Conservation (phyloP, 805 yeast species). For the Starmerella cellae region DNA sequence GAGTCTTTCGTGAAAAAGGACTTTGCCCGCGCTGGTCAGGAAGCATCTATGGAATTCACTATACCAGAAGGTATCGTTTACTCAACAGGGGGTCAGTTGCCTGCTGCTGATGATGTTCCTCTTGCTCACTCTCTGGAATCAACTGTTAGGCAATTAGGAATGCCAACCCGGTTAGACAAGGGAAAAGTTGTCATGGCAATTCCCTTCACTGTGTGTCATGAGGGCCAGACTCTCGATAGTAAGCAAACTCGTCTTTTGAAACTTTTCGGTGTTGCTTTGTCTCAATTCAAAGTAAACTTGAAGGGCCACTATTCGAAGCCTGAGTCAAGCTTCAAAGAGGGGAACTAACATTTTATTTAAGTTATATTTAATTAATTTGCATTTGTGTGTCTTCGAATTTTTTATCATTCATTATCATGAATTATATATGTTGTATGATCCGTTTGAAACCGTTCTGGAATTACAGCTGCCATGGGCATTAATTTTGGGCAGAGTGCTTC, state of each 20-base stretch:
- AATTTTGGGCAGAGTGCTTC: too few relatives aligned
- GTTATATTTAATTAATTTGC: neutral
- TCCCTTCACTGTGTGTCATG: slow-evolving; percentile 65
- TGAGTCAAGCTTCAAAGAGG: slow-evolving; percentile 24
- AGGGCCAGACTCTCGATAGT: slow-evolving; percentile 73
- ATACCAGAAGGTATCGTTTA: slow-evolving; percentile 85
- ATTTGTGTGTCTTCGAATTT: too few relatives aligned
- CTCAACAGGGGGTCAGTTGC: slow-evolving; percentile 88
- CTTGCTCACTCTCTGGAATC: slow-evolving; percentile 93
- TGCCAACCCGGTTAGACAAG: slow-evolving; percentile 78
- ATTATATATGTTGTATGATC: too few relatives aligned
- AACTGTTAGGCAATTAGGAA: slow-evolving; percentile 74
- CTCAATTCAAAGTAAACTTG: slow-evolving; percentile 73
- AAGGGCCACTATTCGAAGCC: slow-evolving; percentile 56
- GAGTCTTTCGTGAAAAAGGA: slow-evolving; percentile 64
- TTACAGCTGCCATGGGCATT: too few relatives aligned
- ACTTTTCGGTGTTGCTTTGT: slow-evolving; percentile 89
- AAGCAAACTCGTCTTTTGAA: slow-evolving; percentile 84
- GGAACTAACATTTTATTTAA: neutral
- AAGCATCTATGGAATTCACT: slow-evolving; percentile 67
- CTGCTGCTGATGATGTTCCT: slow-evolving; percentile 87
- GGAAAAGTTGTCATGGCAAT: slow-evolving; percentile 73
- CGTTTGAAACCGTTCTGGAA: too few relatives aligned
- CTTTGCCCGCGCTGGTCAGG: slow-evolving; percentile 79
- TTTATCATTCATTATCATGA: too few relatives aligned